Percentiles rank a stretch among this genome's conserved stretches.
phyloP scores from a whole-genome alignment of 345 rosid genomes.

The Cardamine chenopodiifolia region DNA sequence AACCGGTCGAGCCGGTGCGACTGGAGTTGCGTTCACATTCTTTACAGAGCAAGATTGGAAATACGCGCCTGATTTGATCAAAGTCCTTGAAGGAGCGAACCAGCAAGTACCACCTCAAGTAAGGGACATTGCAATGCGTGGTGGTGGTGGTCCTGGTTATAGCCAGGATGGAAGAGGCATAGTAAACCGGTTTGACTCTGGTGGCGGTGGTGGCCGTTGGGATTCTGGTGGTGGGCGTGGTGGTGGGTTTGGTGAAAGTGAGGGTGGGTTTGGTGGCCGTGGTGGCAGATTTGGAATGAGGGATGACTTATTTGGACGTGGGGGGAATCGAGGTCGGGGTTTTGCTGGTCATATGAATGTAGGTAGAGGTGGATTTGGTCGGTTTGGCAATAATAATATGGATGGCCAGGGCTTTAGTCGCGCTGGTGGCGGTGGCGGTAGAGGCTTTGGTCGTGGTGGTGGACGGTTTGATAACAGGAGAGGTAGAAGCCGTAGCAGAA shows the following conservation, averaged over 20 bases:
- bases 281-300: constrained; percentile 49
- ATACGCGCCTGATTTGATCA: constrained; percentile 77
- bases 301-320: constrained; percentile 58
- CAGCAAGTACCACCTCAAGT: constrained; percentile 88
- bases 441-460: constrained; percentile 63
- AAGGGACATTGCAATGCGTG: constrained; percentile 82
- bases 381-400: constrained; percentile 49
- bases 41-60: constrained; percentile 93
- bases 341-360: constrained; percentile 58
- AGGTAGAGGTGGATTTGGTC: constrained; percentile 69
- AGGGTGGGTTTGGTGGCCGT: constrained; percentile 45
- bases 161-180: constrained; percentile 70
- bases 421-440: constrained; percentile 56
- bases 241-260: constrained; percentile 40
- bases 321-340: constrained; percentile 70
- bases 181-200: constrained; percentile 68
- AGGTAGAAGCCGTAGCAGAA: constrained; percentile 77
- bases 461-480: constrained; percentile 83
- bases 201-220: constrained; percentile 66
- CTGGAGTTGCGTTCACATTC: constrained; percentile 90
- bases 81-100: constrained; percentile 89
- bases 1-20: constrained; percentile 99
- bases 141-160: constrained; percentile 62
- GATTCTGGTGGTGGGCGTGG: constrained; percentile 62
- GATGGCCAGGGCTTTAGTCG: constrained; percentile 76